phyloP scores from a whole-genome alignment of 2,329 filamentous ascomycete genomes.

The Pseudopithomyces maydicus region DNA sequence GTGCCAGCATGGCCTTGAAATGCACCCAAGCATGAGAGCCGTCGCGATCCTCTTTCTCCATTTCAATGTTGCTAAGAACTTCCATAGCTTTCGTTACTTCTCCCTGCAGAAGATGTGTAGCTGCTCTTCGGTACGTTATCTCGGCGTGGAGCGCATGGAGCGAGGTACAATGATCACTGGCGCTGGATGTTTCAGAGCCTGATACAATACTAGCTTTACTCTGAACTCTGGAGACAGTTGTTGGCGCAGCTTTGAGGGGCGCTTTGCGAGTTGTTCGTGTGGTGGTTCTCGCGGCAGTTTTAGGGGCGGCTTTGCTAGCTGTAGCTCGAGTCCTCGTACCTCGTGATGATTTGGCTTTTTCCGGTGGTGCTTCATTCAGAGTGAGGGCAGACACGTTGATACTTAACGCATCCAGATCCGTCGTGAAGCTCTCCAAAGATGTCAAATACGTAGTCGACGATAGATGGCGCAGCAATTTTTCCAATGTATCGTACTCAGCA shows the following conservation, averaged over 20 bases:
- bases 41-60: constrained; percentile 44
- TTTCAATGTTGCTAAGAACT: constrained; percentile 32
- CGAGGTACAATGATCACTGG: constrained; percentile 45
- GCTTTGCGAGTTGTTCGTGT: constrained; percentile 22
- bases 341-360: constrained; percentile 16
- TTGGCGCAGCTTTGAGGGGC: constrained; percentile 19
- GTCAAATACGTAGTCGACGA: constrained; percentile 40
- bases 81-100: constrained; percentile 34
- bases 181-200: constrained; percentile 14
- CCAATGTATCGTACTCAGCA: constrained; percentile 54
- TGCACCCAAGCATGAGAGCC: constrained; percentile 62
- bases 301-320: constrained; percentile 19
- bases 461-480: constrained; percentile 51
- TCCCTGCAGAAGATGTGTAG: constrained; percentile 43
- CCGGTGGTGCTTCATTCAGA: constrained; percentile 29
- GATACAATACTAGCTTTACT: constrained; percentile 12
- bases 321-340: constrained; percentile 29
- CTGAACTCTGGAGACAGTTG: constrained; percentile 15
- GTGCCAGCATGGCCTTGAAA: constrained; percentile 70
- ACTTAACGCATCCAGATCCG: constrained; percentile 44
- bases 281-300: constrained; percentile 15
- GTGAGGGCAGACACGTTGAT: constrained; percentile 50
- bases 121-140: constrained; percentile 58
- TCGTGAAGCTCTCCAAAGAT: constrained; percentile 27
- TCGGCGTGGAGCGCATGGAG: constrained; percentile 52